phyloP scores from a whole-genome alignment of 148 eudicot species.

The Fallopia convolvulus region DNA sequence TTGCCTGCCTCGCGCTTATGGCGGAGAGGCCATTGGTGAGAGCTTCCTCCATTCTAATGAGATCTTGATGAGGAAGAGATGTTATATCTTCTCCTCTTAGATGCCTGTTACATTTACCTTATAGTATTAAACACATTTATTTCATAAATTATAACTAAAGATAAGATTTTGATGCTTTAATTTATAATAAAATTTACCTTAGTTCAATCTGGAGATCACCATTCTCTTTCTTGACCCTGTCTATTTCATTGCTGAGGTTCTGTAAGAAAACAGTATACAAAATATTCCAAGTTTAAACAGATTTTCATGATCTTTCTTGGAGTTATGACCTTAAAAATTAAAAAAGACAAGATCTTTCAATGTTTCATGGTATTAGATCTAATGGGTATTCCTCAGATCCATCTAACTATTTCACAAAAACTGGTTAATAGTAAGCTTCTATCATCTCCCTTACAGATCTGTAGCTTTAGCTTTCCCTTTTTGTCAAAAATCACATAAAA shows the following conservation, averaged over 20 bases:
- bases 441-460: constrained; percentile 21
- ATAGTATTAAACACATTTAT: not conserved
- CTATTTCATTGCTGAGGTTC: constrained; percentile 60
- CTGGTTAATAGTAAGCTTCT: constrained; percentile 25
- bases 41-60: constrained; percentile 50
- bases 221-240: constrained; percentile 70
- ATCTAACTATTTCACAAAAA: constrained; percentile 13
- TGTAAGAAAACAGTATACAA: constrained; percentile 13
- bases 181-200: constrained; percentile 35
- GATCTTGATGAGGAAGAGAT: constrained; percentile 49
- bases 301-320: not conserved
- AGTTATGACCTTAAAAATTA: not conserved
- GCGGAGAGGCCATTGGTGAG: constrained; percentile 44
- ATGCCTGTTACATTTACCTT: constrained; percentile 33
- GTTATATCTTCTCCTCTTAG: constrained; percentile 70
- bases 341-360: not conserved
- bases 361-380: not conserved
- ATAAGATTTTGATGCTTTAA: not conserved
- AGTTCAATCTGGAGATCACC: constrained; percentile 67
- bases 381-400: constrained; percentile 3
- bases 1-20: constrained; percentile 47
- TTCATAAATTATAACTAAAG: not conserved
- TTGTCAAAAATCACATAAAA: constrained; percentile 17
- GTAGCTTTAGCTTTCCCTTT: constrained; percentile 29
- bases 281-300: too few species aligned